These are phyloP conservation scores for Cercophora sp. DNA, from an alignment of 495 filamentous ascomycete genomes.

Conservation along the genomic window DNA sequence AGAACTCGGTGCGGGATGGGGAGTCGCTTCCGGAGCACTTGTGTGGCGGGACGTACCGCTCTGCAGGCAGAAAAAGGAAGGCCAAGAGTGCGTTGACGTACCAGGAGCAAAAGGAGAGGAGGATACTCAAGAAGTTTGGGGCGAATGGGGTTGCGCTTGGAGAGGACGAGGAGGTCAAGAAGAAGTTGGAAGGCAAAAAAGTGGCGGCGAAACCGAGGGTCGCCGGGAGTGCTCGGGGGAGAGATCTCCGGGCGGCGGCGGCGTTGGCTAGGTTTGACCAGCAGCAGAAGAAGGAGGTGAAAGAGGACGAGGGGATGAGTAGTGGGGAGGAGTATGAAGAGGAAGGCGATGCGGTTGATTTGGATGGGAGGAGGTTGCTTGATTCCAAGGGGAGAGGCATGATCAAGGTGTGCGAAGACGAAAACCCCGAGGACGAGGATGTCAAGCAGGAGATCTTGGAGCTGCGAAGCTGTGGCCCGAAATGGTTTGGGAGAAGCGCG, in stretches of 20 bases:
- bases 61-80: slow-evolving; percentile 48
- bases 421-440: slow-evolving; percentile 57
- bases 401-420: slow-evolving; percentile 69
- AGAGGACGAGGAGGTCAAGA: slow-evolving; percentile 58
- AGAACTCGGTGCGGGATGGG: slow-evolving; percentile 44
- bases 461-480: slow-evolving; percentile 37
- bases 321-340: slow-evolving; percentile 39
- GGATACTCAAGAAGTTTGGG: slow-evolving; percentile 74
- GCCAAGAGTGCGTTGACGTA: slow-evolving; percentile 50
- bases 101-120: slow-evolving; percentile 58
- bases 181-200: slow-evolving; percentile 61
- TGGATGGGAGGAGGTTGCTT: slow-evolving; percentile 55
- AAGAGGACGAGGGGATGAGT: slow-evolving; percentile 28
- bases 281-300: slow-evolving; percentile 43
- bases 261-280: slow-evolving; percentile 69
- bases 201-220: slow-evolving; percentile 62
- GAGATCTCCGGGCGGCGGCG: slow-evolving; percentile 72
- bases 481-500: neutral
- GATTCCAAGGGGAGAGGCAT: slow-evolving; percentile 58
- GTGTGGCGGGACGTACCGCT: slow-evolving; percentile 67
- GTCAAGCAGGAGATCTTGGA: slow-evolving; percentile 60
- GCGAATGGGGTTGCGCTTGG: slow-evolving; percentile 61
- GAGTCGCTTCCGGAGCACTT: slow-evolving; percentile 58
- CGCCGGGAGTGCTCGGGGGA: slow-evolving; percentile 62
- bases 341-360: slow-evolving; percentile 44